Conservation (phyloP, 192 early-diverging fungal genomes). For the Linnemannia elongata region DNA sequence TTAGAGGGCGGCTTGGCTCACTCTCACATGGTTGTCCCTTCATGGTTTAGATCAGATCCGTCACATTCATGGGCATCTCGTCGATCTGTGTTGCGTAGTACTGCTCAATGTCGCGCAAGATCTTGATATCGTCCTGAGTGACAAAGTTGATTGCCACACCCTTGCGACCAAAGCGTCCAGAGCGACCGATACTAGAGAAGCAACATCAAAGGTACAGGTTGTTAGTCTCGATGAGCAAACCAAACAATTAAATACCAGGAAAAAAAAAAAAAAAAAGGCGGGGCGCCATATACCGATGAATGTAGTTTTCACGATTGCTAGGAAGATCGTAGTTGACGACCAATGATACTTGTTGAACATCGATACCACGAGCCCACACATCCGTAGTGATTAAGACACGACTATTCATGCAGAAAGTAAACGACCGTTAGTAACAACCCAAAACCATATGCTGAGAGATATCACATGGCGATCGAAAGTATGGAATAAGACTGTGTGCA, state of each 20-base stretch:
- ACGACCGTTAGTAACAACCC: too few relatives aligned
- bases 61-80: slow-evolving; percentile 91
- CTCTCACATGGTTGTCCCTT: not conserved
- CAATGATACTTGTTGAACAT: slow-evolving; percentile 98
- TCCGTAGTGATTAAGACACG: slow-evolving; percentile 99
- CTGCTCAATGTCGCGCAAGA: slow-evolving; percentile 97
- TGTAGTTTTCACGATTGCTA: slow-evolving; percentile 96
- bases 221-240: not conserved
- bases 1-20: not conserved
- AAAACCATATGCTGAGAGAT: not conserved
- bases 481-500: slow-evolving; percentile 27
- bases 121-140: slow-evolving; percentile 92
- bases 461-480: too few relatives aligned
- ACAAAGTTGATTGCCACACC: slow-evolving; percentile 99
- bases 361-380: slow-evolving; percentile 98
- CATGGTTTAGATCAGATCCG: slow-evolving; percentile 58
- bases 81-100: slow-evolving; percentile 98
- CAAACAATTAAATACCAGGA: not conserved
- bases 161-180: slow-evolving; percentile 98
- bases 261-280: not conserved
- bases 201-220: not conserved
- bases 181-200: slow-evolving; percentile 84
- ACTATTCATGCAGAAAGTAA: slow-evolving; percentile 49
- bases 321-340: slow-evolving; percentile 98
- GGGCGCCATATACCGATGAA: slow-evolving; percentile 76